phyloP scores from a whole-genome alignment of 1,139 yeast genomes.

The Hyphopichia buzzinii region DNA sequence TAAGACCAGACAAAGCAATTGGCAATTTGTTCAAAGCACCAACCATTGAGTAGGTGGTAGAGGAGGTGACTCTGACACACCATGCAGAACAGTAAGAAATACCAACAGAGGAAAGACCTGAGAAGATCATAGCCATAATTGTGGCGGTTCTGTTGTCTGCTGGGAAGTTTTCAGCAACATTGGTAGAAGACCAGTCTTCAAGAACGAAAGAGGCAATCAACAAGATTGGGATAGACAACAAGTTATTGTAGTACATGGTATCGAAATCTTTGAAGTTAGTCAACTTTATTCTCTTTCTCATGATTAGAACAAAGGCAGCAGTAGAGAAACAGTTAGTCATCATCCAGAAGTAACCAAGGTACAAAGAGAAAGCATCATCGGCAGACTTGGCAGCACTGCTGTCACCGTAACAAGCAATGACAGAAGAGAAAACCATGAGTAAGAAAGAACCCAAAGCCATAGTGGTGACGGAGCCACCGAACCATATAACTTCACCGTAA shows the following conservation, averaged over 20 bases:
- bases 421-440: conserved; percentile 89
- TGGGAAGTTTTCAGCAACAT: conserved; percentile 77
- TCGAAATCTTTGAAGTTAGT: conserved; percentile 97
- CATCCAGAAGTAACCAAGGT: conserved; percentile 96
- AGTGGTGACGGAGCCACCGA: conserved; percentile 87
- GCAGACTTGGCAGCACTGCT: conserved; percentile 38
- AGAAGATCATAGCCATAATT: conserved; percentile 78
- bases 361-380: conserved; percentile 47
- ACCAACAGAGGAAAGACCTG: conserved; percentile 93
- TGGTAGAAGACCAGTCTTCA: conserved; percentile 91
- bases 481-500: conserved; percentile 97
- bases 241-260: conserved; percentile 97
- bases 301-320: conserved; percentile 87
- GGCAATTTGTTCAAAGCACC: conserved; percentile 98
- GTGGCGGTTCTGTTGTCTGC: conserved; percentile 63
- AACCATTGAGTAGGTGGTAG: conserved; percentile 98
- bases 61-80: conserved; percentile 98
- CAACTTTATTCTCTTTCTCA: conserved; percentile 97
- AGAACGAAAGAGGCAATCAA: conserved; percentile 68
- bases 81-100: conserved; percentile 98
- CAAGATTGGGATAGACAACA: conserved; percentile 86
- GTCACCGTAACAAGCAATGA: conserved; percentile 94
- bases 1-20: conserved; percentile 88
- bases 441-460: conserved; percentile 87
- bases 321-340: conserved; percentile 87